phyloP scores from a whole-genome alignment of 2,329 filamentous ascomycete species.

The Didymella sp. region DNA sequence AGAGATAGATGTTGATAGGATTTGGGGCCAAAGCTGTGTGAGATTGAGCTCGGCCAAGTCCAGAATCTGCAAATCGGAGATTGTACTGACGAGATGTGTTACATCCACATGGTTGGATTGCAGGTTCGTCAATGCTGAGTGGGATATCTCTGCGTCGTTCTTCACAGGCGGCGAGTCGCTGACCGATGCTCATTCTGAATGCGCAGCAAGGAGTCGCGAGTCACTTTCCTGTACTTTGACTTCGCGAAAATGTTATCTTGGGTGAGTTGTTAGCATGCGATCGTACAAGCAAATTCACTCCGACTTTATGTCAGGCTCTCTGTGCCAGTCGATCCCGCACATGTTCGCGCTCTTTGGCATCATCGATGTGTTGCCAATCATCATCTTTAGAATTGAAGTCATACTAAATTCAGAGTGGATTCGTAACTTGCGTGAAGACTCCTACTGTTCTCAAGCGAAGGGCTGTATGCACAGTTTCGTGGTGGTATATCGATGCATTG shows the following conservation, averaged over 20 bases:
- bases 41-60: background rate
- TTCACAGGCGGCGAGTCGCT: conserved; percentile 31
- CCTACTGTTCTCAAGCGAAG: background rate
- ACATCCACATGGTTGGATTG: background rate
- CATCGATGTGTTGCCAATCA: conserved; percentile 46
- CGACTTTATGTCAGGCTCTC: conserved; percentile 45
- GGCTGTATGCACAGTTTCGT: background rate
- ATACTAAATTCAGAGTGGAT: too few relatives aligned
- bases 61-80: background rate
- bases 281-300: too few relatives aligned
- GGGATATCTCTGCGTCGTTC: conserved; percentile 25
- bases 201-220: background rate
- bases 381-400: conserved; percentile 22
- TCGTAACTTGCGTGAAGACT: background rate
- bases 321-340: conserved; percentile 53
- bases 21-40: background rate
- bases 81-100: background rate
- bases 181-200: conserved; percentile 4
- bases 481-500: background rate
- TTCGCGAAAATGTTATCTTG: conserved; percentile 3
- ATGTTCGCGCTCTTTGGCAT: conserved; percentile 50
- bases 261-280: background rate
- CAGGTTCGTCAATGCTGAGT: background rate
- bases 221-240: background rate
- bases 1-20: background rate